Base-by-base conservation (phyloP, 345 rosid genomes). In the Linum trigynum region DNA sequence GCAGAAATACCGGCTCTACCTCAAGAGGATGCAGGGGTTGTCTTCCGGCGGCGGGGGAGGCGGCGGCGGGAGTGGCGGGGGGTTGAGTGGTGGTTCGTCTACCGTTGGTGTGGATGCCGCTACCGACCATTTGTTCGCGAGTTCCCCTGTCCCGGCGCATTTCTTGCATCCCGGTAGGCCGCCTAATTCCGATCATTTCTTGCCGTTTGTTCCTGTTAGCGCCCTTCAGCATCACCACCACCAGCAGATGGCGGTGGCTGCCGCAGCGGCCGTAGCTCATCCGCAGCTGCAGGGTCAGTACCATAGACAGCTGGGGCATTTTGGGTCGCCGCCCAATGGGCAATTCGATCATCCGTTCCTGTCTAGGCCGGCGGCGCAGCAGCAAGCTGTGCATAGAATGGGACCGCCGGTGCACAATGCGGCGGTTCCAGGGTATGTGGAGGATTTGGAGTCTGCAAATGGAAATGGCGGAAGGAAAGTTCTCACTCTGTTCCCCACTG, bases 401-500 rank as follows among this genome's bases (percentile, higher is more conserved):
- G 82, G 80, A 56, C 81, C 84, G 43, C 79, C 90, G 3, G 74
- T 81, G 51, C 96, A 81, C 59, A 78, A 74, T 71, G 65, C 83
- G 32, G 11, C 53, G 1, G 82, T 80, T 60, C 86, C 83, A 16
- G 64, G 75, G 43, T 76, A 78, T 66, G 80, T 74, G 73, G 94
- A 87, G 67, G 94, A 86, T 82, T 78, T 87, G 82, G 96, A 91
- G 72, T 84, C 91, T 4, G 97, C 82, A 3, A 85, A 75, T 62
- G 90, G 77, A 7, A 85, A 77, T 70, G 96, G 87, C 50, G 98
- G 89, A 53, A 87, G 96, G 80, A 91, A 79, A 61, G 96, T 91
- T 77, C 90, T 95, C 66, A 89, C 99, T 75, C 78, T 95, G 56
- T 95, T 95, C 80, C 99, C 99, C 32, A 85, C 92, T 6, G 89